Evolutionary conservation across 2,329 filamentous ascomycete genomes (phyloP).

Genomic region (Pseudogymnoascus sp.): DNA sequence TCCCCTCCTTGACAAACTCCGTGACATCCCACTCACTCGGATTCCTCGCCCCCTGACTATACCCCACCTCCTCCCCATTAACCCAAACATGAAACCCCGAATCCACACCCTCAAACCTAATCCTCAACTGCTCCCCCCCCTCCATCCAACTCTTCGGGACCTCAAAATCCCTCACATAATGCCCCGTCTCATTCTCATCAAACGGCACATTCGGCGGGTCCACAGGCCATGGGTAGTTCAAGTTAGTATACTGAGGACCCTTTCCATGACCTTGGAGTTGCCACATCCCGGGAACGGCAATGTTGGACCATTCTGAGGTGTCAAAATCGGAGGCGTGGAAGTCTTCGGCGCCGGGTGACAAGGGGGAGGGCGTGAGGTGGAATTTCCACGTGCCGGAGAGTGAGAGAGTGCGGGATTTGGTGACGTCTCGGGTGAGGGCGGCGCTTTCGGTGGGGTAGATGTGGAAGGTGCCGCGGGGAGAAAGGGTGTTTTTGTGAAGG

Average conservation of each 20-base stretch:
- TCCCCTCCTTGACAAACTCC: conserved; percentile 28
- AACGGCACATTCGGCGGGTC: conserved; percentile 44
- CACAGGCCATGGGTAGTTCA: conserved; percentile 43
- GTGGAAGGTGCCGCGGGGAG: conserved; percentile 48
- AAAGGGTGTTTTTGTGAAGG: conserved; percentile 50
- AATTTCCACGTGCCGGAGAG: conserved; percentile 26
- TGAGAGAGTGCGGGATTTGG: conserved; percentile 31
- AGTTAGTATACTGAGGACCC: conserved; percentile 39
- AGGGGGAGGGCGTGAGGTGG: conserved; percentile 20
- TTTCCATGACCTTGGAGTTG: conserved; percentile 46
- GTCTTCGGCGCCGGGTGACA: conserved; percentile 20
- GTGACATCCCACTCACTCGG: conserved; percentile 51
- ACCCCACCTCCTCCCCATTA: conserved; percentile 46
- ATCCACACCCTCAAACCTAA: conserved; percentile 51
- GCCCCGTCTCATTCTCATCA: conserved; percentile 43
- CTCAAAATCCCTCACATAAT: conserved; percentile 40
- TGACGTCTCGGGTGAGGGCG: conserved; percentile 36
- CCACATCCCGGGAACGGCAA: conserved; percentile 46
- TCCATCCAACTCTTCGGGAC: conserved; percentile 32
- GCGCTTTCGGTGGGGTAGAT: conserved; percentile 40
- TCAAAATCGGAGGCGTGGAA: conserved; percentile 13
- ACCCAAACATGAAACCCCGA: conserved; percentile 49
- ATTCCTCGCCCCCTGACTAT: conserved; percentile 48
- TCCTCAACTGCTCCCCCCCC: conserved; percentile 32
- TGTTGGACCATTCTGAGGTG: conserved; percentile 36